Evolutionary conservation across 371 early-diverging fungal genomes (phyloP).

Genomic region (Lichtheimia ramosa): DNA sequence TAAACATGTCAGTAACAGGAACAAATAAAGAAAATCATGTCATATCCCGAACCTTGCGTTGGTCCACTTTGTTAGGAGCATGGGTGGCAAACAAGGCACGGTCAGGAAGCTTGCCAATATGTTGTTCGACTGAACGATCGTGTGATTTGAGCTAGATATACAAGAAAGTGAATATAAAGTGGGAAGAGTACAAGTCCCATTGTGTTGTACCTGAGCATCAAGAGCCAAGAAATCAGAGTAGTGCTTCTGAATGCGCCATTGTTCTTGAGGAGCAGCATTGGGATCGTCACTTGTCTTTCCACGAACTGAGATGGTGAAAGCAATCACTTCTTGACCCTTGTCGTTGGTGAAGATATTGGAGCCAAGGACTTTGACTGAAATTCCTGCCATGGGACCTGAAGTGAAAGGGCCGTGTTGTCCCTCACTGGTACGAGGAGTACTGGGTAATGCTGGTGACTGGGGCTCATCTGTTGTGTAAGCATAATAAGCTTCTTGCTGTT

Average conservation of each 20-base stretch:
- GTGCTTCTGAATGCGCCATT: constrained; percentile 83
- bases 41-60: constrained; percentile 52
- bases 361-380: constrained; percentile 60
- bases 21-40: too few relatives aligned
- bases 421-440: background rate
- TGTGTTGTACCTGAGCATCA: constrained; percentile 61
- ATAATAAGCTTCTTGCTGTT: background rate
- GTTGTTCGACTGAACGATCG: constrained; percentile 40
- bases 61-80: constrained; percentile 69
- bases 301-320: constrained; percentile 51
- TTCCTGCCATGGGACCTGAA: constrained; percentile 26
- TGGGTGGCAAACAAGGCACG: constrained; percentile 70
- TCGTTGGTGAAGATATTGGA: constrained; percentile 67
- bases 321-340: constrained; percentile 67
- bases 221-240: constrained; percentile 78
- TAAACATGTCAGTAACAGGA: too few relatives aligned
- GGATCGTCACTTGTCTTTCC: constrained; percentile 20
- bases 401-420: constrained; percentile 16
- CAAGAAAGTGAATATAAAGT: background rate
- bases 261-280: constrained; percentile 41
- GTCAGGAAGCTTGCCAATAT: constrained; percentile 75
- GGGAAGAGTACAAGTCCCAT: too few relatives aligned
- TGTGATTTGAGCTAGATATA: constrained; percentile 25
- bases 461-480: background rate
- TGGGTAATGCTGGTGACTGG: constrained; percentile 1